Evolutionary conservation across 371 early-diverging fungal species (phyloP).

Genomic region (Mucor indicus): DNA sequence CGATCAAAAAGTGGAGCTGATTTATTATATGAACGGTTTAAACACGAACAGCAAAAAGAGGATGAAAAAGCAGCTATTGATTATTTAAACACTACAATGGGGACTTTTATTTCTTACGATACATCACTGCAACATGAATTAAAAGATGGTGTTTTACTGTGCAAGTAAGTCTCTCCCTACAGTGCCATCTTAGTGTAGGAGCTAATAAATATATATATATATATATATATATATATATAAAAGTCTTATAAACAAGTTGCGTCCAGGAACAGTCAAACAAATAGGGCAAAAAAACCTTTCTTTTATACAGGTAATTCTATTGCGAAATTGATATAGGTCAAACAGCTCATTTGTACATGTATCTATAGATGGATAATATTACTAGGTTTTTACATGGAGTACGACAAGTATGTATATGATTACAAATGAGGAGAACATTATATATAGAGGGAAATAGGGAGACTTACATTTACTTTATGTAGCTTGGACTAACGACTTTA

Average conservation of each 20-base stretch:
- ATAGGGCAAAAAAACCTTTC: constrained; percentile 41
- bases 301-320: constrained; percentile 45
- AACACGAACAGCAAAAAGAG: constrained; percentile 28
- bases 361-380: constrained; percentile 80
- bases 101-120: constrained; percentile 11
- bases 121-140: constrained; percentile 49
- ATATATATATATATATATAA: not conserved
- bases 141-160: constrained; percentile 45
- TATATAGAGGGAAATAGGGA: too few relatives aligned
- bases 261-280: constrained; percentile 46
- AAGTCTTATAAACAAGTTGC: constrained; percentile 44
- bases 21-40: too few relatives aligned
- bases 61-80: constrained; percentile 33
- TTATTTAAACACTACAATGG: constrained; percentile 28
- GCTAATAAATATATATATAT: not conserved
- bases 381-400: constrained; percentile 64
- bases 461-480: too few relatives aligned
- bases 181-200: too few relatives aligned
- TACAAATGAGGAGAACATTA: too few relatives aligned
- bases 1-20: too few relatives aligned
- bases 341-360: too few relatives aligned
- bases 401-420: constrained; percentile 50
- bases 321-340: too few relatives aligned
- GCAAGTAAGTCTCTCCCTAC: constrained; percentile 54
- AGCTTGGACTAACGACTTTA: constrained; percentile 69